These are phyloP conservation scores for Phytophthora pisi DNA, from an alignment of 352 stramenopile genomes.

Conservation along the genomic window DNA sequence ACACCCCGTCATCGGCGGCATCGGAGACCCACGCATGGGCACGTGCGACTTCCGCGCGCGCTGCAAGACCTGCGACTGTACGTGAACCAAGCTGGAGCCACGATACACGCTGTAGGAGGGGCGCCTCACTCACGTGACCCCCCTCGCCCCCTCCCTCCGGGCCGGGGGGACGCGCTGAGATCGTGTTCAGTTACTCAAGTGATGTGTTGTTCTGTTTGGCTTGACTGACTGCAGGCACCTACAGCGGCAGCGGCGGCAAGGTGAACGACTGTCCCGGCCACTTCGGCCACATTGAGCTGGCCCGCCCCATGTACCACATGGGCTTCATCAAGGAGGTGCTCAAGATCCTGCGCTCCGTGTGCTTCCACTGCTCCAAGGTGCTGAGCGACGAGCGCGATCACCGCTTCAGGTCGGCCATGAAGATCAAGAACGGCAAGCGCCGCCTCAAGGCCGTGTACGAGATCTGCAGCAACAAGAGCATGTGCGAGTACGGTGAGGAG, in stretches of 20 bases:
- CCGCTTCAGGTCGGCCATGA: conserved; percentile 81
- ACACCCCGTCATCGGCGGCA: conserved; percentile 97
- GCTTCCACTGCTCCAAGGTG: conserved; percentile 97
- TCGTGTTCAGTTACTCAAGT: neutral
- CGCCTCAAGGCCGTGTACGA: conserved; percentile 95
- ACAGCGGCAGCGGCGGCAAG: conserved; percentile 91
- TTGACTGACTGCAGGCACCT: conserved; percentile 56
- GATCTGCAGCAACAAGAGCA: conserved; percentile 92
- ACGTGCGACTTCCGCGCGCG: conserved; percentile 89
- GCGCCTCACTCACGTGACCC: too few relatives aligned
- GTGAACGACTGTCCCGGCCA: conserved; percentile 98
- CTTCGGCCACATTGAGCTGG: conserved; percentile 99
- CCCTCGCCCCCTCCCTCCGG: neutral
- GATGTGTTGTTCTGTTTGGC: conserved; percentile 4
- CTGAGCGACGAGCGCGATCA: conserved; percentile 92
- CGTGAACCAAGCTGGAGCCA: conserved; percentile 12
- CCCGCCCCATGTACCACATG: conserved; percentile 97
- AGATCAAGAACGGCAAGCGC: conserved; percentile 89
- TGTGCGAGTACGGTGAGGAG: conserved; percentile 87
- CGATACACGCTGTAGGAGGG: too few relatives aligned
- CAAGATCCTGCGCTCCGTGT: conserved; percentile 95
- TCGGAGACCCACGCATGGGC: conserved; percentile 98
- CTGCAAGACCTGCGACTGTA: conserved; percentile 94
- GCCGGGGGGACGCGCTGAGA: neutral
- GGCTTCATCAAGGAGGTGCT: conserved; percentile 97